Evolutionary conservation across 192 early-diverging fungal species (phyloP), one percentile per base, ranked within the genome.

Genomic region (Coemansia sp.): DNA sequence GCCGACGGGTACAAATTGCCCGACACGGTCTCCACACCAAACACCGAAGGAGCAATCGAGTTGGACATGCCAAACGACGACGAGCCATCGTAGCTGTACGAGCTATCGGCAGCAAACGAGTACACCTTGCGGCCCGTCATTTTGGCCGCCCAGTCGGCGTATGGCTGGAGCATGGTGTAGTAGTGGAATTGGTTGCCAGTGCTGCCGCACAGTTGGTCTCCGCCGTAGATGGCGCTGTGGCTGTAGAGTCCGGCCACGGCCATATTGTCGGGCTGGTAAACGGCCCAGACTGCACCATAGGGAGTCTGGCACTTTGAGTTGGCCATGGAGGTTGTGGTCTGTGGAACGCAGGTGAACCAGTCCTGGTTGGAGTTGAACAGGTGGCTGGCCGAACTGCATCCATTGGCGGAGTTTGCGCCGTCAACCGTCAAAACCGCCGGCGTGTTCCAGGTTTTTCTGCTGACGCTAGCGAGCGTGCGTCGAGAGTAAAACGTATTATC

Each of bases 161-260:
- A 70, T 20, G 60, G 60, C 44, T 63, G 47, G n/a, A 70, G 40
- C 54, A 70, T 40, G 5, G 55, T 62, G 39, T 64, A 70, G 47
- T 59, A 53, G 42, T 70, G 60, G 44, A 51, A 64, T 34, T 54
- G 51, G 25, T 49, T 58, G 3, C 55, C 60, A 0, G 49, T 52
- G 33, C 29, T 34, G 19, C 60, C 59, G 44, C 66, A 69, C 34
- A 69, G 32, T 19, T 45, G 41, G 20, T 22, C 28, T 22, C 60
- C 41, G 17, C 40, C 40, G 43, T 70, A 57, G 6, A 64, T 38
- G 1, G 54, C 41, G 11, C 45, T 54, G 42, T 70, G 54, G 42
- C 67, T 64, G 47, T 70, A 70, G 19, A 70, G 36, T 1, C 60
- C 67, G 25, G 39, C 58, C 16, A 70, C 28, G 12, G 67, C 60